Conservation (phyloP, 345 rosid species). For the Salix udensis region DNA sequence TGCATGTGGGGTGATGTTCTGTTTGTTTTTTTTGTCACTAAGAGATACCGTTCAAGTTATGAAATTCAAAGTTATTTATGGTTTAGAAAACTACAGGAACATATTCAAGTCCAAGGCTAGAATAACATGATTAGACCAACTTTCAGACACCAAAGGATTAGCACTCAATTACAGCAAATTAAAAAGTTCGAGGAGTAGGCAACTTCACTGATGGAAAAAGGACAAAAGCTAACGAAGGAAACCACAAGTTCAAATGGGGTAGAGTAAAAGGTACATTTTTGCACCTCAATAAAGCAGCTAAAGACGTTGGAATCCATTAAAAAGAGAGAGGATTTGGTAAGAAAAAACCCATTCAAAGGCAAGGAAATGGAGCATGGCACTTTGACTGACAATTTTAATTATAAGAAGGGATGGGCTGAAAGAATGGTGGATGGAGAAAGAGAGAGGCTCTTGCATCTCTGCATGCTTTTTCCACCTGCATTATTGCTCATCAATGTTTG, state of each 20-base stretch:
- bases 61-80: neutral
- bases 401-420: neutral
- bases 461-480: neutral
- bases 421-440: neutral
- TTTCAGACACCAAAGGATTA: neutral
- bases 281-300: neutral
- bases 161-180: neutral
- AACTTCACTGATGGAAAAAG: neutral
- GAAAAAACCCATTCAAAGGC: neutral
- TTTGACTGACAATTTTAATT: neutral
- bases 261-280: no score
- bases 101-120: neutral
- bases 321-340: neutral
- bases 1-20: neutral
- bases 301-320: neutral
- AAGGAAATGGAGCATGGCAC: neutral
- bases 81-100: neutral
- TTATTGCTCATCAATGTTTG: neutral
- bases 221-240: neutral
- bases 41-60: neutral
- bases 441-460: neutral
- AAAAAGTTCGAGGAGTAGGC: neutral
- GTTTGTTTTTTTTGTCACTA: neutral
- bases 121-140: neutral
- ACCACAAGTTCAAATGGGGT: neutral